Percentiles rank a stretch among this genome's conserved stretches.
Evolutionary conservation across 768 basidiomycete species (phyloP).

Genomic region (Tulasnella calospora): DNA sequence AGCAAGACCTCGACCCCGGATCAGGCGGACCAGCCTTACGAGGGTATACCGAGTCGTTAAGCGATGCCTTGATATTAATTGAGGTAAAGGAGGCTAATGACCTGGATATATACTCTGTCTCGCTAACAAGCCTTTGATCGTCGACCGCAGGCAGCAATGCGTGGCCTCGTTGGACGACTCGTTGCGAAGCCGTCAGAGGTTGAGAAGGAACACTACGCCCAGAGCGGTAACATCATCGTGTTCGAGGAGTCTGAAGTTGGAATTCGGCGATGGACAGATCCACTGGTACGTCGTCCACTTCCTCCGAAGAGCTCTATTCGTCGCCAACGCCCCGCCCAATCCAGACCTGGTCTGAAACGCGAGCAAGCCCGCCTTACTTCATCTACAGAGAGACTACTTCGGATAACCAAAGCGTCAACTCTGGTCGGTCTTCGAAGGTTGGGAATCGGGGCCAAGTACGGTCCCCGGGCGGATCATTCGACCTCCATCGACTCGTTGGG

Average conservation of each 20-base stretch:
- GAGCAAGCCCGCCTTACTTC: neutral
- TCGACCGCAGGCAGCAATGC: neutral
- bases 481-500: neutral
- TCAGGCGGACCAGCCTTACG: neutral
- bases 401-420: neutral
- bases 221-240: conserved; percentile 10
- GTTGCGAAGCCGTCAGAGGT: neutral
- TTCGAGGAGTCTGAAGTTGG: conserved; percentile 11
- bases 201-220: neutral
- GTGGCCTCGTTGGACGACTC: neutral
- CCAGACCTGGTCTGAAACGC: conserved; percentile 9
- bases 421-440: neutral
- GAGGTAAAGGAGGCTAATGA: neutral
- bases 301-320: neutral
- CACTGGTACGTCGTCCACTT: neutral
- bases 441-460: neutral
- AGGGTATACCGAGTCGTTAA: neutral
- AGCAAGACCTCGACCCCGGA: neutral
- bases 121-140: neutral
- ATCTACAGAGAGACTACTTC: neutral
- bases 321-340: neutral
- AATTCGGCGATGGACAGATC: conserved; percentile 16
- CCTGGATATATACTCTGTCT: too few species aligned
- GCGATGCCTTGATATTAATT: conserved; percentile 9
- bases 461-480: neutral